Base-by-base conservation (phyloP, 345 rosid species). In the Populus pruinosa region DNA sequence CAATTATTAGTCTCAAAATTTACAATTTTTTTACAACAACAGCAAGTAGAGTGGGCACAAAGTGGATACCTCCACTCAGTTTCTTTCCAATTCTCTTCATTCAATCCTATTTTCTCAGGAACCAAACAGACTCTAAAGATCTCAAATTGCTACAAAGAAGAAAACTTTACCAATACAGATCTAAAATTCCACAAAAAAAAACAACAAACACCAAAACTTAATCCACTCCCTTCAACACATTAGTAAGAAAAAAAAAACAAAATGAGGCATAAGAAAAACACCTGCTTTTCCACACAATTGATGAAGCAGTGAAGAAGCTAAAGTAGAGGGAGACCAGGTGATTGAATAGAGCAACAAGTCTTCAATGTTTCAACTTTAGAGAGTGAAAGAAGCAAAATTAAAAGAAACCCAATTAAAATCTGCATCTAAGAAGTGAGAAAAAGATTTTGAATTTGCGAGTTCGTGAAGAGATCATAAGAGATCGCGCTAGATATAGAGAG, bases 391-490 rank as follows among this genome's bases (percentile, higher is more conserved):
- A 53, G 66, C 36, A 21, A 13, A 63, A 69, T 44, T 44, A 50
- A 70, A 84, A 80, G 25, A 55, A 21, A 55, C 25, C 27, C 79
- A 80, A 83, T 77, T 81, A 67, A 77, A 72, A 68, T 56, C 70
- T n/a, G 17, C 64, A 73, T 17, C 50, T 36, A 53, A 65, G 27
- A 64, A 69, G 23, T 21, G 75, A 61, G 41, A 50, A 21, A 41
- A 59, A 71, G 59, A 21, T 13, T 56, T 69, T 36, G 2, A 53
- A 55, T 56, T 25, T 8, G 72, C 67, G 49, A 50, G 75, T 25
- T 27, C 47, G 79, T 5, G 70, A 77, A 62, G 82, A 82, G 83
- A 80, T 79, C 82, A 83, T 68, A 76, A 76, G 76, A 79, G 82
- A 64, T 36, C 64, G 82, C 63, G 76, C n/a, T 31, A 17, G 53